Evolutionary conservation across 2,329 filamentous ascomycete genomes (phyloP), one percentile per base, ranked within the genome.

Genomic region (Domatiomyces globalis): DNA sequence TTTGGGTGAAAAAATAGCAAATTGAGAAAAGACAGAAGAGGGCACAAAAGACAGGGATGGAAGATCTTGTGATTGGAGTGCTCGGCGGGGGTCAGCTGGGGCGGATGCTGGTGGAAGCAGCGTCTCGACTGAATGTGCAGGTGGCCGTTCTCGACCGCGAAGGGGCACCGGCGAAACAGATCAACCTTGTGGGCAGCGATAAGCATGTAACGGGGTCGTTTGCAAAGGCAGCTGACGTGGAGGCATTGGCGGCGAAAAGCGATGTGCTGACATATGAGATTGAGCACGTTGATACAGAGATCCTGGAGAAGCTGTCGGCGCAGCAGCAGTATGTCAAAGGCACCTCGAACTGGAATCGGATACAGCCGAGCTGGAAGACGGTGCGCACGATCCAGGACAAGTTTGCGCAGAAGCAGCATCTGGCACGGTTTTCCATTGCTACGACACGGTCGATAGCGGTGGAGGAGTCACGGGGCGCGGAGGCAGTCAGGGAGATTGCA

Each of bases 51-150:
- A 8, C 27, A 19, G 9, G n/a, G n/a, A 58, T 58, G 56, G 54
- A 56, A 33, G 17, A 48, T 25, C 53, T 54, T 48, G 51, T 57
- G 54, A 68, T 75, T 50, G 76, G 76, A 54, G 71, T 79, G 46
- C 70, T 78, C 51, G 76, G 76, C 33, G 76, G 75, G 49, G 85
- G 85, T 62, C 85, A 89, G 71, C 77, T 98, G 43, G 92, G 90
- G 54, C 85, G 87, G 58, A 96, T 96, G 92, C 79, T 96, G 18
- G 84, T 85, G 58, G 87, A 96, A 71, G 83, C 85, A n/a, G 88
- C 89, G 33, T 81, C 83, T 63, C 71, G 78, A 58, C 77, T 94
- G 52, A 87, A 87, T 61, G 80, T 94, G 58, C 77, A 84, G 58
- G 77, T 92, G 59, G 85, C 83, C 53, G 76, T 94, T 43, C 78